These are phyloP conservation scores for Zoysia pacifica DNA, from an alignment of 176 grass and related monocot genomes.

Conservation along the genomic window DNA sequence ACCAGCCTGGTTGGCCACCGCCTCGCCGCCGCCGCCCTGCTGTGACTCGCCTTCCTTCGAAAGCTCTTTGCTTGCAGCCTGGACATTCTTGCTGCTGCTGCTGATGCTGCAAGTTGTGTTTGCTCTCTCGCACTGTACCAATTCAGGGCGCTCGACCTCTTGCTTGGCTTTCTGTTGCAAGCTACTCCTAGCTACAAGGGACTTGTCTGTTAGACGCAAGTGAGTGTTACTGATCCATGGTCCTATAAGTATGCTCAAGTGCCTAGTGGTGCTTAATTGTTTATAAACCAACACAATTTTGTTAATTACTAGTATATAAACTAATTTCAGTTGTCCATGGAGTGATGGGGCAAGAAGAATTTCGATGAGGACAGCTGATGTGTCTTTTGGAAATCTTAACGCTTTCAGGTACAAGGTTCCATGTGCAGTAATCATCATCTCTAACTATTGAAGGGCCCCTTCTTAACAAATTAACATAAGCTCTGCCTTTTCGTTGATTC, in stretches of 20 bases:
- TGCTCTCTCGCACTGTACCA: not conserved
- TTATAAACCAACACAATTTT: not conserved
- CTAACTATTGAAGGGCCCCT: slow-evolving; percentile 28
- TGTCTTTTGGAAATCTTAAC: slow-evolving; percentile 46
- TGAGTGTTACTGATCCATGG: not conserved
- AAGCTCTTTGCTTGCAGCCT: slow-evolving; percentile 67
- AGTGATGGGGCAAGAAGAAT: slow-evolving; percentile 39
- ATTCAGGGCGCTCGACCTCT: not conserved
- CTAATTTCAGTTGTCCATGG: slow-evolving; percentile 25
- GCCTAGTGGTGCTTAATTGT: slow-evolving; percentile 4
- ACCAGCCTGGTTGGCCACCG: slow-evolving; percentile 76
- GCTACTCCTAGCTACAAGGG: slow-evolving; percentile 7
- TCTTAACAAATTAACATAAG: slow-evolving; percentile 6
- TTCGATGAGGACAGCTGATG: not conserved
- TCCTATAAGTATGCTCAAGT: slow-evolving; percentile 37
- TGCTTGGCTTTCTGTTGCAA: slow-evolving; percentile 21
- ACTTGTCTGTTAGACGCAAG: not conserved
- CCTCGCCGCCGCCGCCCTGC: not conserved
- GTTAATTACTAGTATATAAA: not conserved
- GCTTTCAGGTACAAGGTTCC: slow-evolving; percentile 45
- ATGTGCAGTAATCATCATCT: slow-evolving; percentile 62
- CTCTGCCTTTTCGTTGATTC: slow-evolving; percentile 1
- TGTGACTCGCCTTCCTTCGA: slow-evolving; percentile 49
- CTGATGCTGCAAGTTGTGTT: not conserved
- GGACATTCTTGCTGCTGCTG: slow-evolving; percentile 45